These are phyloP conservation scores for Avicennia marina DNA, from an alignment of 257 asterid species.

Conservation along the genomic window DNA sequence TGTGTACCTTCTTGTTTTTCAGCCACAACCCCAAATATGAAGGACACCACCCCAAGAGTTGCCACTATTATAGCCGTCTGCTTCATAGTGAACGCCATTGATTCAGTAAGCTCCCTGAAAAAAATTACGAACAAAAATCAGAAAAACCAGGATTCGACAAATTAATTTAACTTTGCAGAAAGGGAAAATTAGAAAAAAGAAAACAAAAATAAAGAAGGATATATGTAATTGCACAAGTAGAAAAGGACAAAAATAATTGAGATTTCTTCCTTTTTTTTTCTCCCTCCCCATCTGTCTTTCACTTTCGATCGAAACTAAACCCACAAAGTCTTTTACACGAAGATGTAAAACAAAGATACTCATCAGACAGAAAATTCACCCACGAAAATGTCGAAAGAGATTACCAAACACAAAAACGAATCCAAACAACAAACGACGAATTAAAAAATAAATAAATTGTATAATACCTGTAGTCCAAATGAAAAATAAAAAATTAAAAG, in stretches of 20 bases:
- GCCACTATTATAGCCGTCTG: constrained; percentile 33
- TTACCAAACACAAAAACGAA: not conserved
- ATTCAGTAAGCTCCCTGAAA: not conserved
- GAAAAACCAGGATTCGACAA: too few relatives aligned
- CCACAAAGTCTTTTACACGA: not conserved
- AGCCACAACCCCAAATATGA: constrained; percentile 38
- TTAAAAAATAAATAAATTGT: not conserved
- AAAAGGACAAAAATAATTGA: not conserved
- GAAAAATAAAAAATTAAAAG: too few relatives aligned
- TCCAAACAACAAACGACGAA: not conserved
- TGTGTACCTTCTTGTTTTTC: constrained; percentile 48
- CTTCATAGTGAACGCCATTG: constrained; percentile 40
- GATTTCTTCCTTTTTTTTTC: not conserved
- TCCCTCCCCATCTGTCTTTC: not conserved
- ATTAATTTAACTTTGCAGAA: too few relatives aligned
- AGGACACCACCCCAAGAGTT: constrained; percentile 35
- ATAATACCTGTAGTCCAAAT: constrained; percentile 6
- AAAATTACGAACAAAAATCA: too few relatives aligned
- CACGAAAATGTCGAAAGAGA: too few relatives aligned
- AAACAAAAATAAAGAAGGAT: not conserved
- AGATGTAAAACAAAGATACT: not conserved
- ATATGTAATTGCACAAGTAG: not conserved
- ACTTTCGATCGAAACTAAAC: constrained; percentile 1
- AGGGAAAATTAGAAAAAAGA: too few relatives aligned
- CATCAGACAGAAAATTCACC: not conserved